Conservation (phyloP, 352 stramenopile species). For the Pythium sp. region DNA sequence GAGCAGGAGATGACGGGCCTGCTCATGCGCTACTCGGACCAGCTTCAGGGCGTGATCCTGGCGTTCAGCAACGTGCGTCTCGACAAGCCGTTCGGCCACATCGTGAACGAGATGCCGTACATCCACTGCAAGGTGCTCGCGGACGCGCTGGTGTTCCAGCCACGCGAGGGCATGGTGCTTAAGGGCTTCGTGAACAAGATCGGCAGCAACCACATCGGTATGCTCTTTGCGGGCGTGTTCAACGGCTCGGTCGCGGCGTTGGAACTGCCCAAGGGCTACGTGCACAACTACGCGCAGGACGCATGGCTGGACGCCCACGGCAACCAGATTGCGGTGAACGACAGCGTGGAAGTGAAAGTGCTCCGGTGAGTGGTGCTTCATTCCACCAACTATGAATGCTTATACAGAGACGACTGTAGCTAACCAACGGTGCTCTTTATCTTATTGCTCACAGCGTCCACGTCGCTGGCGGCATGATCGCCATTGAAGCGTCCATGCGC, state of each 20-base stretch:
- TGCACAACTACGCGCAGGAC: constrained; percentile 80
- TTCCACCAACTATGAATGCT: background rate
- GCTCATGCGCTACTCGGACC: constrained; percentile 83
- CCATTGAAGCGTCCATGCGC: constrained; percentile 78
- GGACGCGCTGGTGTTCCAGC: constrained; percentile 72
- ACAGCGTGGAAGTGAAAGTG: constrained; percentile 70
- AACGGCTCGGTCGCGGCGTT: constrained; percentile 76
- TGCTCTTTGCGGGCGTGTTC: constrained; percentile 81
- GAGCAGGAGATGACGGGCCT: constrained; percentile 70
- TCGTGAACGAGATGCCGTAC: constrained; percentile 85
- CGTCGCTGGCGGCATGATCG: constrained; percentile 73
- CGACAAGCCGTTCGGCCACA: constrained; percentile 47
- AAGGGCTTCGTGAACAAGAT: constrained; percentile 79
- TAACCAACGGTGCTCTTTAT: too few species aligned
- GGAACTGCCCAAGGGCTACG: constrained; percentile 71
- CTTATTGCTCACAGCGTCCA: constrained; percentile 38
- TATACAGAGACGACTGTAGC: too few species aligned
- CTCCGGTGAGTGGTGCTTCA: constrained; percentile 29
- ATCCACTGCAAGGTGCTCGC: constrained; percentile 79
- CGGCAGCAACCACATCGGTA: constrained; percentile 81
- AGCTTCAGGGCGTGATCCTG: constrained; percentile 66
- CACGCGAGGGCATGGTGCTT: constrained; percentile 60
- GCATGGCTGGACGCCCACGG: constrained; percentile 61
- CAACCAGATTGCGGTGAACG: constrained; percentile 53
- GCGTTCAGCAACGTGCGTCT: constrained; percentile 71